These are phyloP conservation scores for Cladosporium sp. DNA, from an alignment of 2,329 filamentous ascomycete genomes.

Conservation along the genomic window DNA sequence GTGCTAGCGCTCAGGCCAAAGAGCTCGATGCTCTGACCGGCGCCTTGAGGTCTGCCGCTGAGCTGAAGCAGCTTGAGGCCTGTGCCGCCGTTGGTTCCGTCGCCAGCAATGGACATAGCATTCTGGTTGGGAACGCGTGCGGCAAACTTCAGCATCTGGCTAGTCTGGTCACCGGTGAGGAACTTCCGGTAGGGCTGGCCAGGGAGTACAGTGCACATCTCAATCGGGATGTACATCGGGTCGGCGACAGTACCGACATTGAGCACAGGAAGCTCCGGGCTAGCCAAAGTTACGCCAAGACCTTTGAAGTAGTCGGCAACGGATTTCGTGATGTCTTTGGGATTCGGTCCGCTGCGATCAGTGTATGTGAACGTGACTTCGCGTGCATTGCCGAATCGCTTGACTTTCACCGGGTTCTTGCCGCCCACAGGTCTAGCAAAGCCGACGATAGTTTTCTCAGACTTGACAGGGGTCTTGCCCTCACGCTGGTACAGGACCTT, in stretches of 20 bases:
- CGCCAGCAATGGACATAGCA: conserved; percentile 61
- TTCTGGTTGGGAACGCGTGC: conserved; percentile 68
- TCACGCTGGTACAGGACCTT: conserved; percentile 33
- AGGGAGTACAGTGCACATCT: conserved; percentile 63
- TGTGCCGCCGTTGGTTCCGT: conserved; percentile 41
- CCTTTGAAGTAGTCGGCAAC: conserved; percentile 55
- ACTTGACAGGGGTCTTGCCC: conserved; percentile 21
- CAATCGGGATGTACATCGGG: conserved; percentile 67
- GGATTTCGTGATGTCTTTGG: conserved; percentile 46
- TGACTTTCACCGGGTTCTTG: conserved; percentile 22
- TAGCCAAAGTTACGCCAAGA: conserved; percentile 43
- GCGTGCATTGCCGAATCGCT: conserved; percentile 43
- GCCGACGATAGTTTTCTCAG: conserved; percentile 50
- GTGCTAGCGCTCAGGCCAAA: conserved; percentile 67
- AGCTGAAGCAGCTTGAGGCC: conserved; percentile 63
- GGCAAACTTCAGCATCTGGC: conserved; percentile 71
- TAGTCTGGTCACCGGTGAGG: conserved; percentile 63
- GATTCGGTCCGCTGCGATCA: conserved; percentile 27
- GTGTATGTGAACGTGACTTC: conserved; percentile 53
- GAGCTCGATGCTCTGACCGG: conserved; percentile 32
- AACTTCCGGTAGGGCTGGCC: conserved; percentile 66
- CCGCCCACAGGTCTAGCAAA: conserved; percentile 43
- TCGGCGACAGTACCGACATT: conserved; percentile 63
- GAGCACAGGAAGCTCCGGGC: conserved; percentile 57
- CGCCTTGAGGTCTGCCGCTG: neutral